phyloP scores from a whole-genome alignment of 2,329 filamentous ascomycete species.

The Bipolaris cookei region DNA sequence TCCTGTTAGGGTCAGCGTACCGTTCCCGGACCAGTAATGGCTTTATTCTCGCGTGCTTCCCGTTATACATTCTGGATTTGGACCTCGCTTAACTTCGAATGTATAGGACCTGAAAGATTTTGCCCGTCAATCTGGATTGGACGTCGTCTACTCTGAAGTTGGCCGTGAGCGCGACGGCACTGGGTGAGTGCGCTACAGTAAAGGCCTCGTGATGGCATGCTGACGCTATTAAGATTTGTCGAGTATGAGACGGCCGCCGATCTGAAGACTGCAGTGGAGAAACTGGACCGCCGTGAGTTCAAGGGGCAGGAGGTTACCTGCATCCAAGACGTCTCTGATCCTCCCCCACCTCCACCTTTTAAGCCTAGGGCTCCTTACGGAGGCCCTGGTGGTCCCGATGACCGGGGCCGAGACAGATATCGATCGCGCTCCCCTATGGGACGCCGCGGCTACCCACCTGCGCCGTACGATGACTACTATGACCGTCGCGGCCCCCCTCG shows the following conservation, averaged over 20 bases:
- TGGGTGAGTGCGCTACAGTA: conserved; percentile 68
- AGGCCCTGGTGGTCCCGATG: conserved; percentile 58
- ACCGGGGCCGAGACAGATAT: conserved; percentile 73
- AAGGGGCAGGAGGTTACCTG: conserved; percentile 88
- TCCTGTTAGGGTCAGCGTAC: conserved; percentile 46
- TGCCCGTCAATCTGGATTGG: conserved; percentile 92
- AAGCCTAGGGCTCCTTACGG: conserved; percentile 45
- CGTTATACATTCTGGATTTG: conserved; percentile 46
- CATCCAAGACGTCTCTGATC: conserved; percentile 74
- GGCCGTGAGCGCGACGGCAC: conserved; percentile 88
- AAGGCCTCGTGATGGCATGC: background rate
- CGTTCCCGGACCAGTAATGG: conserved; percentile 48
- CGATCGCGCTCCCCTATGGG: conserved; percentile 76
- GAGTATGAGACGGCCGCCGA: conserved; percentile 95
- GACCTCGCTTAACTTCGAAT: conserved; percentile 76
- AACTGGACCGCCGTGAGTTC: conserved; percentile 91
- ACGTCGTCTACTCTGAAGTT: conserved; percentile 98
- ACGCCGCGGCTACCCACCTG: conserved; percentile 68
- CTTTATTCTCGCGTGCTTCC: conserved; percentile 46
- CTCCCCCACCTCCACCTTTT: conserved; percentile 46
- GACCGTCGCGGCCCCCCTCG: conserved; percentile 82
- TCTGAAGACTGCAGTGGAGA: conserved; percentile 88
- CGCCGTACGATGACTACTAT: conserved; percentile 70
- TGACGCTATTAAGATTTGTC: conserved; percentile 72
- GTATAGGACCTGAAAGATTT: conserved; percentile 99